Evolutionary conservation across 2,329 filamentous ascomycete genomes (phyloP).

Genomic region (Diaporthe australafricana): DNA sequence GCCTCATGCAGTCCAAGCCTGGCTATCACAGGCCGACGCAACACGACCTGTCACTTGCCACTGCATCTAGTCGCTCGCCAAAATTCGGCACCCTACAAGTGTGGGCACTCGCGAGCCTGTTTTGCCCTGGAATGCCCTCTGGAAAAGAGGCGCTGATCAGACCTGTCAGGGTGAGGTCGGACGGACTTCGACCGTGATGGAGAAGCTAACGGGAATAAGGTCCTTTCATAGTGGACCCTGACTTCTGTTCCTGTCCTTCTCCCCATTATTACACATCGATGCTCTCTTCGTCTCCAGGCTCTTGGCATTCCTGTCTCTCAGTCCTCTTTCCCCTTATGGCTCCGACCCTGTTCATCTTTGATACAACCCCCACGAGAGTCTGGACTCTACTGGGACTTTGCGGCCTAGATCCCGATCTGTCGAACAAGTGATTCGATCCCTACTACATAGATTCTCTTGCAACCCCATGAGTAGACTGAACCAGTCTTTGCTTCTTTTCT

Average conservation of each 20-base stretch:
- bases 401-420: neutral
- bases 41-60: slow-evolving; percentile 5
- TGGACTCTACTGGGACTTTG: slow-evolving; percentile 11
- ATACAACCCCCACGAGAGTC: slow-evolving; percentile 18
- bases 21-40: neutral
- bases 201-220: slow-evolving; percentile 36
- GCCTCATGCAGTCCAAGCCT: neutral
- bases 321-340: slow-evolving; percentile 3
- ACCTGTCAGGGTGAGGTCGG: slow-evolving; percentile 29
- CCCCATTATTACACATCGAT: slow-evolving; percentile 26
- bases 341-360: slow-evolving; percentile 6
- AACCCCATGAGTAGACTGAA: slow-evolving; percentile 26
- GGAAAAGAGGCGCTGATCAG: slow-evolving; percentile 21
- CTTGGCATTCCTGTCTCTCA: slow-evolving; percentile 6
- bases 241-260: slow-evolving; percentile 11
- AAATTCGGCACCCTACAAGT: slow-evolving; percentile 13
- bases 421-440: slow-evolving; percentile 23
- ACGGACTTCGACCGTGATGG: slow-evolving; percentile 37
- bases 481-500: neutral
- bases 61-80: neutral
- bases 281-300: slow-evolving; percentile 24
- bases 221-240: slow-evolving; percentile 27
- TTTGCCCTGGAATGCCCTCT: slow-evolving; percentile 6
- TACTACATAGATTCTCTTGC: neutral
- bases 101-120: slow-evolving; percentile 7